Evolutionary conservation across 2,329 filamentous ascomycete genomes (phyloP).

Genomic region (Aureobasidium sp.): DNA sequence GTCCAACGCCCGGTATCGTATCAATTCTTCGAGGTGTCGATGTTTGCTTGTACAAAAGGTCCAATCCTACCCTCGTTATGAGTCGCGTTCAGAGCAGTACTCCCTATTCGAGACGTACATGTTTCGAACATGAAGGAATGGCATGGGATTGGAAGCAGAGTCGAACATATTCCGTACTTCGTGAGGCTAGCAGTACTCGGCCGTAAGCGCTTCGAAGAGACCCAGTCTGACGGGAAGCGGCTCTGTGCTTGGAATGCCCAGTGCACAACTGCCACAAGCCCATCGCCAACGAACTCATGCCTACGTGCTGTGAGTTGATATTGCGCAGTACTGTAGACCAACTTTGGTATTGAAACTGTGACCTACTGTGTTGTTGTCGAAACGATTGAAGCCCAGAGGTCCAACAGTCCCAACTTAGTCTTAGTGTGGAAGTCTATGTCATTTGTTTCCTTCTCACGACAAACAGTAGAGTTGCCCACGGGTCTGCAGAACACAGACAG

Average conservation of each 20-base stretch:
- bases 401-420: too few species aligned
- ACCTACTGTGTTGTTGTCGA: too few species aligned
- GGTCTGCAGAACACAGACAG: too few species aligned
- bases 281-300: background rate
- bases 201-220: background rate
- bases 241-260: background rate
- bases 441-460: too few species aligned
- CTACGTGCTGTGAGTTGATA: background rate
- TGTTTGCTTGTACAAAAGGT: background rate
- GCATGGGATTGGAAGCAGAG: background rate
- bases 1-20: background rate
- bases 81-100: too few species aligned
- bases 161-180: background rate
- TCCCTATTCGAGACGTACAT: background rate
- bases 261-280: background rate
- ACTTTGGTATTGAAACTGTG: too few species aligned
- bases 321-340: too few species aligned
- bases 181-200: background rate
- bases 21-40: background rate
- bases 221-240: background rate
- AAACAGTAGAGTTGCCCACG: background rate
- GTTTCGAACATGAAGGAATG: background rate
- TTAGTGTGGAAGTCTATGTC: too few species aligned
- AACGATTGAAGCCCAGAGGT: too few species aligned
- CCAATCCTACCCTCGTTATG: too few species aligned